Evolutionary conservation across 331 rosid genomes (phyloP), one percentile per base, ranked within the genome.

Genomic region (Malus hybrid): DNA sequence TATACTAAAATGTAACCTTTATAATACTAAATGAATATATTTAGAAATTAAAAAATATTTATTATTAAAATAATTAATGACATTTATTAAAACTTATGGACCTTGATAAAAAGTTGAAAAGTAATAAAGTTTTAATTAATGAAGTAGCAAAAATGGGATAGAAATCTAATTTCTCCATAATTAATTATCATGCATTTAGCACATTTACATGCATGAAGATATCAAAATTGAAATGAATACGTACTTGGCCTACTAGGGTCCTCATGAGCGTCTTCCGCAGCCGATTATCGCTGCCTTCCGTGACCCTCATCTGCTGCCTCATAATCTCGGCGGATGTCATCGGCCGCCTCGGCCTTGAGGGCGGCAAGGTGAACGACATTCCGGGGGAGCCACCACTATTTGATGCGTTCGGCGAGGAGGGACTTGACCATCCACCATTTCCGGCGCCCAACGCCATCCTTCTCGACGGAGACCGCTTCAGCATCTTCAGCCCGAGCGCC

Each of bases 301-400:
- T 86, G 44, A 94, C 96, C 71, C 74, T 85, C 99, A 94, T 94
- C 60, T 94, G 97, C 29, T 92, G 97, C 74, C 97, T 86, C 99
- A 94, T 92, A 76, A 94, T 90, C 90, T 94, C 99, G 0, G 99
- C 99, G 0, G 99, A 94, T 8, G 99, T 94, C 99, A 94, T 92
- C 0, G 99, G 99, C 69, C 99, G 82, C 32, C 97, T 82, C 1
- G 92, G 91, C 80, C 97, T 84, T 0, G 56, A n/a, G 1, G 70
- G 80, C 4, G 90, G 86, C 55, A 79, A 10, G 2, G 83, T 82
- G 66, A 66, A 55, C 6, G 89, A 70, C 68, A 73, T 61, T 0
- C 22, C 28, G 2, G 83, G 75, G 0, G 88, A 75, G 36, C 85
- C 88, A 57, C 84, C 85, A 0, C 63, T 50, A 30, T 52, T 56